Conservation (phyloP, 1,284 basidiomycete genomes). For the Mrakiaceae sp. region DNA sequence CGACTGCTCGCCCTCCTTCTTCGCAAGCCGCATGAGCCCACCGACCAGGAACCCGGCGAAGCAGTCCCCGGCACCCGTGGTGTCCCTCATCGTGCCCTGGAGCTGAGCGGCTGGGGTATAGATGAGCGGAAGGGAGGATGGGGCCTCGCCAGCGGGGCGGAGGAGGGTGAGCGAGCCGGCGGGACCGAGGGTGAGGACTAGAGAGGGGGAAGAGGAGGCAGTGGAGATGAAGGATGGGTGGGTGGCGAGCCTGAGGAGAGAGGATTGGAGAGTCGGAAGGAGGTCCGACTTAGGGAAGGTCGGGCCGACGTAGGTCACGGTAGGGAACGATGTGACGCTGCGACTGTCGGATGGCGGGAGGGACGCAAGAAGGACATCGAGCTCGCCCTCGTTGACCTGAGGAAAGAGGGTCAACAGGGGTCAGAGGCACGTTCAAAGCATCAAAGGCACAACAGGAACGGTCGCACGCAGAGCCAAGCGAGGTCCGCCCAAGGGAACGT, state of each 20-base stretch:
- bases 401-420: too few species aligned
- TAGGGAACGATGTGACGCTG: background rate
- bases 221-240: constrained; percentile 4
- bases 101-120: constrained; percentile 28
- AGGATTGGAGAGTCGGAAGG: constrained; percentile 20
- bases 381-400: constrained; percentile 42
- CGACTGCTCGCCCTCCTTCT: background rate
- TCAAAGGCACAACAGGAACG: too few species aligned
- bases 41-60: constrained; percentile 36
- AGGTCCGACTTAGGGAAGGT: background rate
- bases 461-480: constrained; percentile 37
- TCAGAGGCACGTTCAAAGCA: too few species aligned
- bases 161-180: constrained; percentile 28
- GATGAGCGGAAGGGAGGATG: constrained; percentile 9
- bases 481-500: constrained; percentile 39
- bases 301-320: background rate
- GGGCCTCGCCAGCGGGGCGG: constrained; percentile 5
- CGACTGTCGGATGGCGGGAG: background rate
- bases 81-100: constrained; percentile 28
- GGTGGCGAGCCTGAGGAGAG: background rate
- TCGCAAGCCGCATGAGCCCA: constrained; percentile 26
- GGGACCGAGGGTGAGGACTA: constrained; percentile 31
- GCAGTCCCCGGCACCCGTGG: constrained; percentile 37
- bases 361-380: constrained; percentile 25
- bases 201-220: constrained; percentile 14